Conservation (phyloP, 2,329 filamentous ascomycete genomes). For the Aspergillus neotritici region DNA sequence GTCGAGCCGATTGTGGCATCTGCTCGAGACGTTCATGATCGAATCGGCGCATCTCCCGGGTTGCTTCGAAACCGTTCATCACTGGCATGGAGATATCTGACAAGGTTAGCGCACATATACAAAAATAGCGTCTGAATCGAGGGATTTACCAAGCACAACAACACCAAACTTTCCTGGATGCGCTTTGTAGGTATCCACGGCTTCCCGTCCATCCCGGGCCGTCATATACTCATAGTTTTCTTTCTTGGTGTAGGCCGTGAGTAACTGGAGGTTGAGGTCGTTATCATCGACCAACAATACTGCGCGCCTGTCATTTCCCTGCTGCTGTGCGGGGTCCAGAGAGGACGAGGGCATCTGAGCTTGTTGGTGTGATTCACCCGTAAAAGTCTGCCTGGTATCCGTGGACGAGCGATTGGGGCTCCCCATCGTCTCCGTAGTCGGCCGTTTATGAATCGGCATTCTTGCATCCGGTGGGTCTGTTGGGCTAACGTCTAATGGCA, state of each 20-base stretch:
- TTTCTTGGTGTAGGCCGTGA: slow-evolving; percentile 26
- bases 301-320: background rate
- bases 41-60: slow-evolving; percentile 22
- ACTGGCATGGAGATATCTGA: slow-evolving; percentile 33
- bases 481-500: slow-evolving; percentile 14
- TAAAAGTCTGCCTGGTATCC: background rate
- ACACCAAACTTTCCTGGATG: slow-evolving; percentile 1
- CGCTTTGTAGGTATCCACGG: slow-evolving; percentile 25
- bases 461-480: slow-evolving; percentile 13
- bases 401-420: background rate
- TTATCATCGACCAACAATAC: slow-evolving; percentile 38
- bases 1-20: background rate
- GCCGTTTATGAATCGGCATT: slow-evolving; percentile 20
- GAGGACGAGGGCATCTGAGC: background rate
- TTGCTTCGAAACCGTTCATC: slow-evolving; percentile 29
- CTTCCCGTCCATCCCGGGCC: slow-evolving; percentile 33
- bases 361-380: background rate
- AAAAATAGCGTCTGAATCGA: background rate
- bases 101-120: background rate
- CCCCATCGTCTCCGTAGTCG: slow-evolving; percentile 14
- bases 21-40: slow-evolving; percentile 15
- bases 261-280: slow-evolving; percentile 29
- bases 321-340: background rate
- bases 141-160: slow-evolving; percentile 16
- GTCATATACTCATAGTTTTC: slow-evolving; percentile 20